These are phyloP conservation scores for Cicer yamashitae DNA, from an alignment of 306 rosid species.

Conservation along the genomic window DNA sequence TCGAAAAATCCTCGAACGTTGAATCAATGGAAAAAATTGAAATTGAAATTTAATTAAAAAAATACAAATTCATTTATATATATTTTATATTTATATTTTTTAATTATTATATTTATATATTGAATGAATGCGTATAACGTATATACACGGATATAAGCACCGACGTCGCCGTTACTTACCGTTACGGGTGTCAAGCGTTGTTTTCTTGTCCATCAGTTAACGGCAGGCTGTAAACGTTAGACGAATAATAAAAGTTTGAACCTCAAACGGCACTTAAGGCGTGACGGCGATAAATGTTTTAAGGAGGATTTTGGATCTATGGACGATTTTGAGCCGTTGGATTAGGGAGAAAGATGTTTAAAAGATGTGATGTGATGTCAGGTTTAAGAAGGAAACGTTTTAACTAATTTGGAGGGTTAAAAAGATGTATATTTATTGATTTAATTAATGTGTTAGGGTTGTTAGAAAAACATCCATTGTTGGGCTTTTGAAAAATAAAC, in stretches of 20 bases:
- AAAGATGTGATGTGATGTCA: constrained; percentile 1
- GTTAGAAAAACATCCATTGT: not conserved
- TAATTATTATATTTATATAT: constrained; percentile 27
- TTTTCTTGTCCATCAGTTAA: constrained; percentile 46
- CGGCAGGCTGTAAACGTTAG: constrained; percentile 55
- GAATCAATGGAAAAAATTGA: constrained; percentile 66
- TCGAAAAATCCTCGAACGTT: constrained; percentile 99
- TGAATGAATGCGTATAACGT: constrained; percentile 44
- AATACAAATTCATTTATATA: not conserved
- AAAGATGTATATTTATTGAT: constrained; percentile 17
- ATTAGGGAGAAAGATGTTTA: constrained; percentile 33
- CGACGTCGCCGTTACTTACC: constrained; percentile 86
- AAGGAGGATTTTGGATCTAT: constrained; percentile 15
- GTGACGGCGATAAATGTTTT: constrained; percentile 51
- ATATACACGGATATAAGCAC: constrained; percentile 53
- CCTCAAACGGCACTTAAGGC: constrained; percentile 78
- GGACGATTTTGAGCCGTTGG: constrained; percentile 55
- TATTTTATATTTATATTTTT: constrained; percentile 32
- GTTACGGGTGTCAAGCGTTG: constrained; percentile 47
- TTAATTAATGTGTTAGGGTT: constrained; percentile 20
- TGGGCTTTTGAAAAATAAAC: too few relatives aligned
- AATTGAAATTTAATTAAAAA: constrained; percentile 36
- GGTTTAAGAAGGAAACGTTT: constrained; percentile 43
- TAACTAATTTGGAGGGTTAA: constrained; percentile 44
- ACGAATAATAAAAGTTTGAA: constrained; percentile 61